Evolutionary conservation across 2,329 filamentous ascomycete species (phyloP).

Genomic region (Microcyclosporella mali): DNA sequence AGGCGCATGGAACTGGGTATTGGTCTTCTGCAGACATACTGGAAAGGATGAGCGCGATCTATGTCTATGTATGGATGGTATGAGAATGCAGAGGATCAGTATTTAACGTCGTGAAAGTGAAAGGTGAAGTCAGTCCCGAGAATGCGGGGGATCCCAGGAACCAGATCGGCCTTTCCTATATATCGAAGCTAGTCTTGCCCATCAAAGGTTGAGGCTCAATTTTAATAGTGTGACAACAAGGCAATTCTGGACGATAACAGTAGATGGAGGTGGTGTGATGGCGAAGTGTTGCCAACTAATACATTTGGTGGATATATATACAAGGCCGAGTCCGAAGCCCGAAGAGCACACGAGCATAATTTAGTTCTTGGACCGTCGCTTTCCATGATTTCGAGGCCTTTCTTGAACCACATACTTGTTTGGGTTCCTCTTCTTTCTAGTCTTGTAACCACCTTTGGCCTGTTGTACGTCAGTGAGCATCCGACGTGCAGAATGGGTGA

Average conservation of each 20-base stretch:
- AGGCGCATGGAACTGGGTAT: slow-evolving; percentile 48
- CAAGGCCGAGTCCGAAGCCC: slow-evolving; percentile 1
- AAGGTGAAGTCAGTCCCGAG: background rate
- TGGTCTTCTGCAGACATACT: slow-evolving; percentile 19
- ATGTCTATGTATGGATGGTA: background rate
- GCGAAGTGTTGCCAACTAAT: background rate
- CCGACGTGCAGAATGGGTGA: background rate
- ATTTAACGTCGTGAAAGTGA: too few species aligned
- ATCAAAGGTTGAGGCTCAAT: too few species aligned
- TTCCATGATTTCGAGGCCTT: slow-evolving; percentile 82
- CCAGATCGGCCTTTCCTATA: too few species aligned
- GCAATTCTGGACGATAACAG: background rate
- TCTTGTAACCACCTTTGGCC: slow-evolving; percentile 87
- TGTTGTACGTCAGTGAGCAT: slow-evolving; percentile 23
- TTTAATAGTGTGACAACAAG: too few species aligned
- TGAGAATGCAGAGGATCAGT: background rate
- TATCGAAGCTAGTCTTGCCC: too few species aligned
- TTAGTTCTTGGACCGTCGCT: slow-evolving; percentile 52
- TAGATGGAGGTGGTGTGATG: background rate
- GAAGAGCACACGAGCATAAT: background rate
- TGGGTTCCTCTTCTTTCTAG: slow-evolving; percentile 75
- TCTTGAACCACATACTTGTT: slow-evolving; percentile 88
- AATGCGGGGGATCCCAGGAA: background rate
- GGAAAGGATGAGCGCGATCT: too few species aligned
- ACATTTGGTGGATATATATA: background rate